Conservation (phyloP, 2,329 filamentous ascomycete genomes). For the Diaporthe eres region DNA sequence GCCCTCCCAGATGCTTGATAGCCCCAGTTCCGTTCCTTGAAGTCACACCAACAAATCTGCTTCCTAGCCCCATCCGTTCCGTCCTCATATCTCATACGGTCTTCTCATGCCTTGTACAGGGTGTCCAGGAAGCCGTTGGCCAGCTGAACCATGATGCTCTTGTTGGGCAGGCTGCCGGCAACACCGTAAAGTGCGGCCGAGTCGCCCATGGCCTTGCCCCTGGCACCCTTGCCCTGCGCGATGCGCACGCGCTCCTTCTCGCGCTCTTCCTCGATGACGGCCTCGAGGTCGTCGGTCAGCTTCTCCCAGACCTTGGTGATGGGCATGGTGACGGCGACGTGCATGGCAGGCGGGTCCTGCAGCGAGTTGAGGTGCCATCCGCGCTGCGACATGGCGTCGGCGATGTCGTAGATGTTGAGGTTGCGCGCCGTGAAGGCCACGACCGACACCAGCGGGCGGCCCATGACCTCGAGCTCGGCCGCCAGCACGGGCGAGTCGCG, state of each 20-base stretch:
- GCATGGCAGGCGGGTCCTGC: slow-evolving; percentile 91
- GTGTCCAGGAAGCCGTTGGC: slow-evolving; percentile 93
- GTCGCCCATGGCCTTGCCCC: slow-evolving; percentile 81
- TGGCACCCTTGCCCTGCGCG: slow-evolving; percentile 76
- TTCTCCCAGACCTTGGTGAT: slow-evolving; percentile 85
- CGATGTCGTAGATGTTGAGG: slow-evolving; percentile 95
- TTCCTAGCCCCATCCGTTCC: neutral
- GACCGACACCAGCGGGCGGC: slow-evolving; percentile 89
- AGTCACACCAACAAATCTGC: neutral
- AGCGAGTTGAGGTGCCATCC: slow-evolving; percentile 98
- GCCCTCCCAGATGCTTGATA: neutral
- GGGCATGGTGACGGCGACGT: slow-evolving; percentile 92
- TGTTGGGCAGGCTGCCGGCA: slow-evolving; percentile 94
- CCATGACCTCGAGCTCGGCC: slow-evolving; percentile 83
- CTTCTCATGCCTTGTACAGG: slow-evolving; percentile 84
- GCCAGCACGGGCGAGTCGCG: slow-evolving; percentile 76
- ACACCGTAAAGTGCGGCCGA: slow-evolving; percentile 94
- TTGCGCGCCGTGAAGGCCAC: slow-evolving; percentile 87
- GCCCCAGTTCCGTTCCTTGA: neutral
- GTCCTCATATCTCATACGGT: neutral
- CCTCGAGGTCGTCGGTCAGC: slow-evolving; percentile 80
- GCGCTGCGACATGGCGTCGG: slow-evolving; percentile 85
- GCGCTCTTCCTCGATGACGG: slow-evolving; percentile 78
- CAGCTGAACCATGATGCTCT: slow-evolving; percentile 92
- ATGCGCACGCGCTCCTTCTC: slow-evolving; percentile 83